Base-by-base conservation (phyloP, 352 stramenopile species). In the Phytophthora aleatoria region DNA sequence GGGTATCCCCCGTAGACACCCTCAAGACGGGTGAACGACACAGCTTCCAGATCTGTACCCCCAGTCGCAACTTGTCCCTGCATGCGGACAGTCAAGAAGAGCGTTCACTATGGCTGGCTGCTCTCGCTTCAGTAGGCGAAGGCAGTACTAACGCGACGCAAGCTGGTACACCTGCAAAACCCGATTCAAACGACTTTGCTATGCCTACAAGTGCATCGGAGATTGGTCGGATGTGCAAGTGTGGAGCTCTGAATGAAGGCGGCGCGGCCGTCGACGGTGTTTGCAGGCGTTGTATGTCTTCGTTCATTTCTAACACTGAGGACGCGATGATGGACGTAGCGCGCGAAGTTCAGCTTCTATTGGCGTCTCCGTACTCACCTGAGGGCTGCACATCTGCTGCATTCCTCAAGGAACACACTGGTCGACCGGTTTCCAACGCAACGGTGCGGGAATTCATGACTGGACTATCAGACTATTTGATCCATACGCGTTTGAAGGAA, bases 61-160 rank as follows among this genome's bases (percentile, higher is more conserved):
- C 69, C 2, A 72, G 58, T 49, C 83, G 87, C 26, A 84, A 83
- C 15, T 61, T 96, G 5, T 81, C 88, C 45, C 64, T 94, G n/a
- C 82, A 93, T 60, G 87, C 87, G 13, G 87, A 96, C 62, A 94
- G 78, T 44, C 81, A 96, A 74, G 87, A 96, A 73, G 87, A 96
- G 49, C 76, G 84, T 7, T 85, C 81, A 5, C 64, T 94, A 12
- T 96, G 87, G 87, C 64, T 94, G 31, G 84, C 87, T 44, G 85
- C 84, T 9, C 70, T 96, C 12, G 67, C 70, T 4, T 87, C 85
- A 3, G 85, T 91, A 24, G 74, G 81, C 1, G 78, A 86, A 49
- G 71, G 79, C 11, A 59, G 60, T 9, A 33, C 36, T 6, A 66
- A 50, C 31, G 35, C 67, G 13, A 51, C 61, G 1, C 71, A 70